Base-by-base conservation (phyloP, 116 monocot species). In the Cymodocea nodosa region DNA sequence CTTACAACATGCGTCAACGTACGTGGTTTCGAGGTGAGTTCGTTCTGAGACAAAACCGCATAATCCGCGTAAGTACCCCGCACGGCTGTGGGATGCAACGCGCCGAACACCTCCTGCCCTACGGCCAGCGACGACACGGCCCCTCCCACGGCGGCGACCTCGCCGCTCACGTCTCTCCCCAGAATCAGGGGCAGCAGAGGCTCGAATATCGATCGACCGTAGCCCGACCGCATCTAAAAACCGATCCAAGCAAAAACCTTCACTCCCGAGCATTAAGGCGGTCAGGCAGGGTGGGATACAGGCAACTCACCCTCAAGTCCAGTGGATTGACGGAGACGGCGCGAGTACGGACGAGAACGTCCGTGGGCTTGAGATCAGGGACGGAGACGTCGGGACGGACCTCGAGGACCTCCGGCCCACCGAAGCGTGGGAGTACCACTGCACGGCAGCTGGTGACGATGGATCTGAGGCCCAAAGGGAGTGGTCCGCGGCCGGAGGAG, bases 51-150 rank as follows among this genome's bases (percentile, higher is more conserved):
- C 9, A 98, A 76, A 82, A 89, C 73, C 35, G 84, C 85, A 74
- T 89, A 89, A 63, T 92, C 98, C 66, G 82, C 69, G 62, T 89
- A 98, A 64, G 98, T 98, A 71, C 98, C 98, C 73, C 98, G 83
- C n/a, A 89, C 64, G 37, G 98, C 98, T 56, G 98, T 98, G 9
- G 98, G 92, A 79, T 92, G 92, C 73, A 98, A 64, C n/a, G 92
- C 92, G 39, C 98, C 98, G 68, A 98, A 98, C 57, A 92, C 98
- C 67, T 98, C 89, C 73, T 91, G 91, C 34, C 92, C 98, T 50
- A 84, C 60, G 16, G 65, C 71, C 16, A 92, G 73, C 0, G 92
- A 92, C 9, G 79, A 77, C 35, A 92, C 98, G 0, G 88, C 84
- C 60, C 80, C 52, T 52, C 98, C 98, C 55, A 84, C 77, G 4